Base-by-base conservation (phyloP, 768 basidiomycete genomes). In the Auricularia sp. region DNA sequence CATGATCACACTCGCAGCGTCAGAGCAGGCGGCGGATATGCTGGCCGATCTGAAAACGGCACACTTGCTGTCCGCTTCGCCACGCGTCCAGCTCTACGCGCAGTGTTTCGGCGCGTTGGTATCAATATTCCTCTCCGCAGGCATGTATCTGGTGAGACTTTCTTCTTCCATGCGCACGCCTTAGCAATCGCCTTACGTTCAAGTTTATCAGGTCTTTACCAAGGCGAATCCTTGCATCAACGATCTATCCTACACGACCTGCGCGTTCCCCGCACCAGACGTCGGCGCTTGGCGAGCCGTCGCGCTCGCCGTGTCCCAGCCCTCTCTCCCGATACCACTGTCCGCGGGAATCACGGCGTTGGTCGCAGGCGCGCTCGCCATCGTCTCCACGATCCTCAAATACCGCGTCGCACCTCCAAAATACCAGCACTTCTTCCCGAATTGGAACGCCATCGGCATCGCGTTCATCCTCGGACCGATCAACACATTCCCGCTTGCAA, bases 21-120 rank as follows among this genome's bases (percentile, higher is more conserved):
- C 84, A 23, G 82, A 78, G 23, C 84, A 85, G 69, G 78, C 83
- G 29, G 70, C 79, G 36, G 87, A 87, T 70, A 86, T 87, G 86
- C 83, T 81, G 58, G 81, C 84, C 12, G 70, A 70, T 43, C 65
- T 70, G 43, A 70, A 70, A 54, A 69, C 70, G 3, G 70, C 70
- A 0, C 70, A 71, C 60, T 65, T 70, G 3, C 67, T 71, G 47
- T 67, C 69, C 11, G 70, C 69, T 1, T 66, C 70, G 3, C 70
- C 70, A 14, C 70, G 70, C 29, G 69, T 68, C 1, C 70, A 70
- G 67, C 67, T 71, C 23, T 71, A 71, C 66, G 67, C 69, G 7
- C 70, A 71, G 54, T 68, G 66, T 64, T 62, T 21, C 59, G 70
- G 70, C 64, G 70, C 70, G 5, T 67, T 71, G 44, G 70, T 71